Evolutionary conservation across 768 basidiomycete genomes (phyloP).

Genomic region (Rhodotorula paludigena): DNA sequence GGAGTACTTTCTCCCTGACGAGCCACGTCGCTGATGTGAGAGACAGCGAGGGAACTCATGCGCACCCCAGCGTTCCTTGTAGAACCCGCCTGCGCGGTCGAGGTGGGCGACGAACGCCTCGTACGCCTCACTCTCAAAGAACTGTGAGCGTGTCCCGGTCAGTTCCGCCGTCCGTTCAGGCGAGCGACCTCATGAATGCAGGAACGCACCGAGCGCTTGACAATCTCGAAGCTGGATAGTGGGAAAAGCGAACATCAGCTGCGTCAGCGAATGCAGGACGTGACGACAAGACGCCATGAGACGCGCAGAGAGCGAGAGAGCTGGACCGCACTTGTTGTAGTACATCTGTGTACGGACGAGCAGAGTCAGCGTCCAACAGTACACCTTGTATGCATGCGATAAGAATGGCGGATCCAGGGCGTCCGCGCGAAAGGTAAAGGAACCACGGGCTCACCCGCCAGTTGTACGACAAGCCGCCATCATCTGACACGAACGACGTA

Average conservation of each 20-base stretch:
- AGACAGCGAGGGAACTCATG: background rate
- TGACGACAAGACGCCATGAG: background rate
- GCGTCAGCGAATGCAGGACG: background rate
- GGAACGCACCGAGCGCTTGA: slow-evolving; percentile 5
- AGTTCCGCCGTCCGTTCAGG: background rate
- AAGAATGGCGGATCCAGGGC: too few species aligned
- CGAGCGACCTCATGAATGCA: background rate
- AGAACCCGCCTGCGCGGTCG: slow-evolving; percentile 13
- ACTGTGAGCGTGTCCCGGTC: background rate
- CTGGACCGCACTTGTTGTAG: background rate
- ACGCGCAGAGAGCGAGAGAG: background rate
- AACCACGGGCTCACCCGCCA: background rate
- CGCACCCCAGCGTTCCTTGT: slow-evolving; percentile 23
- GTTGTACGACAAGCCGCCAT: background rate
- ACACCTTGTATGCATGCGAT: too few species aligned
- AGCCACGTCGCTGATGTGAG: too few species aligned
- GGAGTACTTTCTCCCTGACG: background rate
- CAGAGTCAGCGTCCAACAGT: too few species aligned
- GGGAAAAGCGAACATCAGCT: background rate
- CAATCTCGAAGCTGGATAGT: slow-evolving; percentile 18
- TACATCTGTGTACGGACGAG: background rate
- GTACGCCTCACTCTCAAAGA: slow-evolving; percentile 20
- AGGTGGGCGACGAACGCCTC: slow-evolving; percentile 10
- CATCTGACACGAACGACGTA: background rate
- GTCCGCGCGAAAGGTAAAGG: background rate